Evolutionary conservation across 176 grass and related monocot species (phyloP).

Genomic region (Secale cereale): DNA sequence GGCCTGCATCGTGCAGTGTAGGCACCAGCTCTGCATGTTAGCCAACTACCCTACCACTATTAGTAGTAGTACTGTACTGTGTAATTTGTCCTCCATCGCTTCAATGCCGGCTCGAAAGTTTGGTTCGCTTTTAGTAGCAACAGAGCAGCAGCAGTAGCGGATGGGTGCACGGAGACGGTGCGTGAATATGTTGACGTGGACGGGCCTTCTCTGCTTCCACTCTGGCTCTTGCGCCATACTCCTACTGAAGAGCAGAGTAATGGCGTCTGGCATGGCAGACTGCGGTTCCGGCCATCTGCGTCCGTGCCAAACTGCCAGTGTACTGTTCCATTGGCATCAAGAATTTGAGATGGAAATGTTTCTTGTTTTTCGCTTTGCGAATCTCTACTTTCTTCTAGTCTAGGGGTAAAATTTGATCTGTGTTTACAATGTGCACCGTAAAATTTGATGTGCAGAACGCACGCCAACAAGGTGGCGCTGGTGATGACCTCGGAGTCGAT

Average conservation of each 20-base stretch:
- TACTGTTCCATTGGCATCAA: background rate
- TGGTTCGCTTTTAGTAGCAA: conserved; percentile 15
- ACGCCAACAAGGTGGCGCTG: conserved; percentile 51
- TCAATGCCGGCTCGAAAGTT: conserved; percentile 34
- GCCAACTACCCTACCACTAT: conserved; percentile 9
- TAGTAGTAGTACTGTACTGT: background rate
- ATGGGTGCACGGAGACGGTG: background rate
- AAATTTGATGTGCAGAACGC: background rate
- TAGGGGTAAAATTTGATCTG: background rate
- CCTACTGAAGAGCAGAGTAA: background rate
- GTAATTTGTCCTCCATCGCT: background rate
- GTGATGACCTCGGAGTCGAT: conserved; percentile 88
- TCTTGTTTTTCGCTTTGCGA: background rate
- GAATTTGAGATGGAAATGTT: background rate
- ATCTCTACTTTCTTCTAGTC: background rate
- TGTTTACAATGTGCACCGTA: background rate
- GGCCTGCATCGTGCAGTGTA: background rate
- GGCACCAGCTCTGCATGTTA: conserved; percentile 21
- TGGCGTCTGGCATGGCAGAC: background rate
- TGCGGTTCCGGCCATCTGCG: background rate
- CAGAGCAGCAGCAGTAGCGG: background rate
- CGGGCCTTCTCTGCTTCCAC: background rate
- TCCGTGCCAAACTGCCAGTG: background rate
- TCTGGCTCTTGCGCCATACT: background rate
- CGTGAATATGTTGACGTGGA: conserved; percentile 7